phyloP scores from a whole-genome alignment of 2,329 filamentous ascomycete species.

The Clarireedia sp. region DNA sequence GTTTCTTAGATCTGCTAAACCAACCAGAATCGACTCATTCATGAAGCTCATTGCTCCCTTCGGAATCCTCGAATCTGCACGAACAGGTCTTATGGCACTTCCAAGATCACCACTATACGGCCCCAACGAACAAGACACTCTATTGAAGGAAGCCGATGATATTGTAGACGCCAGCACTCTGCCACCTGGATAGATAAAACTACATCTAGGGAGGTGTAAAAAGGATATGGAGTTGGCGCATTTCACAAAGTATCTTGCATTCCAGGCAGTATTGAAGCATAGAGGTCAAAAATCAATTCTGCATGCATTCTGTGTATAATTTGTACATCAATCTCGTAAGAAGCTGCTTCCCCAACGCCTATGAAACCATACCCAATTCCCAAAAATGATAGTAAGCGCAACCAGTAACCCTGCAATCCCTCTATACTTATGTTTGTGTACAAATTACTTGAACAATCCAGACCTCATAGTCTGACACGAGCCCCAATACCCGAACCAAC shows the following conservation, averaged over 20 bases:
- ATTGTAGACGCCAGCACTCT: slow-evolving; percentile 91
- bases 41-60: slow-evolving; percentile 92
- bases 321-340: slow-evolving; percentile 1
- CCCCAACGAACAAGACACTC: slow-evolving; percentile 54
- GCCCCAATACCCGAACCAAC: slow-evolving; percentile 63
- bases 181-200: slow-evolving; percentile 65
- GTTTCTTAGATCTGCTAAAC: slow-evolving; percentile 64
- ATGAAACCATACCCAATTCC: neutral
- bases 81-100: slow-evolving; percentile 93
- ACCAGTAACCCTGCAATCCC: neutral
- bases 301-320: slow-evolving; percentile 6
- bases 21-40: slow-evolving; percentile 89
- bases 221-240: slow-evolving; percentile 20
- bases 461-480: slow-evolving; percentile 42
- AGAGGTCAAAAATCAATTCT: slow-evolving; percentile 14
- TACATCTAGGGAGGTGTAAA: slow-evolving; percentile 11
- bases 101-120: slow-evolving; percentile 83
- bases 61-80: slow-evolving; percentile 90
- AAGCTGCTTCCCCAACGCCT: slow-evolving; percentile 2
- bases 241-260: slow-evolving; percentile 2
- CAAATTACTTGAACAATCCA: neutral
- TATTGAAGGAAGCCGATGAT: slow-evolving; percentile 82
- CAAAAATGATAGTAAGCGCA: neutral
- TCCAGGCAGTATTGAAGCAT: slow-evolving; percentile 4
- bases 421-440: neutral